A percentile compares a stretch with the other conserved stretches of the same genome.
These are phyloP conservation scores for Linnemannia zychae DNA, from an alignment of 192 early-diverging fungal species.

Conservation along the genomic window DNA sequence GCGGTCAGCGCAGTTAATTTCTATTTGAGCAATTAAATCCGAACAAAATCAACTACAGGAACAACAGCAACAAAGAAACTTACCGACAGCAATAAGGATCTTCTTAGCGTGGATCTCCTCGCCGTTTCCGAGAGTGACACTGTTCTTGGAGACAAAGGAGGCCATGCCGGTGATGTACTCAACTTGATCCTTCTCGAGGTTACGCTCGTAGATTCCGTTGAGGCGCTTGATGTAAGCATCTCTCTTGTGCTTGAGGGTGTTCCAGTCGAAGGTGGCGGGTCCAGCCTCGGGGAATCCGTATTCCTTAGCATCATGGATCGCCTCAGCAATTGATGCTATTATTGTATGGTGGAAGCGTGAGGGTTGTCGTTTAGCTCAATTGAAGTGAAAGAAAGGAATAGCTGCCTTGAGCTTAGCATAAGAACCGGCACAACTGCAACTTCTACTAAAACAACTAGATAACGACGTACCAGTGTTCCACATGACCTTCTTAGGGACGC, in stretches of 20 bases:
- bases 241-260: slow-evolving; percentile 86
- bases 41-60: background rate
- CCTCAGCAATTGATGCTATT: slow-evolving; percentile 85
- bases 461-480: slow-evolving; percentile 86
- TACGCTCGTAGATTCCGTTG: slow-evolving; percentile 96
- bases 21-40: background rate
- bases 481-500: slow-evolving; percentile 95
- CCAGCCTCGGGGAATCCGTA: slow-evolving; percentile 88
- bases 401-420: too few species aligned
- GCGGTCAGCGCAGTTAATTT: background rate
- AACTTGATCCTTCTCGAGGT: slow-evolving; percentile 88
- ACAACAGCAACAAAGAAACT: background rate
- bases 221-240: slow-evolving; percentile 97
- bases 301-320: slow-evolving; percentile 87
- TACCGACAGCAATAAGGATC: slow-evolving; percentile 93
- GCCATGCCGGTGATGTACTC: slow-evolving; percentile 89
- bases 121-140: slow-evolving; percentile 69
- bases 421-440: background rate
- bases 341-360: background rate
- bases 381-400: too few species aligned
- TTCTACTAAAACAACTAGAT: background rate
- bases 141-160: slow-evolving; percentile 83
- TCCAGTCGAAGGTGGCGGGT: slow-evolving; percentile 80
- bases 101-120: slow-evolving; percentile 79
- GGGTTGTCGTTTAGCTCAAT: background rate